Percentiles rank a stretch among this genome's conserved stretches.
Evolutionary conservation across 768 basidiomycete species (phyloP).

Genomic region (Boletus barrowsii): DNA sequence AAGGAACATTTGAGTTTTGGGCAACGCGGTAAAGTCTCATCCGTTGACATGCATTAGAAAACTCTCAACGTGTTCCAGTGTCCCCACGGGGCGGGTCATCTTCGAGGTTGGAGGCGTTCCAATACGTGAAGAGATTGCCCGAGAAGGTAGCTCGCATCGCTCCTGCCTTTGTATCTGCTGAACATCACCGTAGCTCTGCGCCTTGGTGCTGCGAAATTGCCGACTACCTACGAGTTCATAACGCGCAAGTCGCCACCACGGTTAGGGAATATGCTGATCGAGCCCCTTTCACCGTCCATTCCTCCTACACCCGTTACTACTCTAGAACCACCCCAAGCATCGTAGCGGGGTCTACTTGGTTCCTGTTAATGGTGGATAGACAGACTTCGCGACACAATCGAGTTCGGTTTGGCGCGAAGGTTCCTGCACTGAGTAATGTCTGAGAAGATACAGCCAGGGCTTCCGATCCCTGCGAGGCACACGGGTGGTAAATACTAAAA

Average conservation of each 20-base stretch:
- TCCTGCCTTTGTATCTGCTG: background rate
- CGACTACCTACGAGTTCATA: constrained; percentile 87
- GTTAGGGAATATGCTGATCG: constrained; percentile 62
- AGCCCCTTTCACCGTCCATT: constrained; percentile 28
- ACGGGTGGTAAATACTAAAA: no score
- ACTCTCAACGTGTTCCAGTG: constrained; percentile 44
- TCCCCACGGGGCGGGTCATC: constrained; percentile 84
- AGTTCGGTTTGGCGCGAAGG: background rate
- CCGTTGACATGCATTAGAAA: background rate
- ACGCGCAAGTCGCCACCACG: constrained; percentile 64
- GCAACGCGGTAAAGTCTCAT: constrained; percentile 67
- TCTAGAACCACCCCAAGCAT: constrained; percentile 8
- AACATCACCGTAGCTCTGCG: constrained; percentile 60
- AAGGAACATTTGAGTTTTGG: constrained; percentile 97
- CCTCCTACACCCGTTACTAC: constrained; percentile 12
- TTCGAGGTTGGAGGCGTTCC: constrained; percentile 91
- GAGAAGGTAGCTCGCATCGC: constrained; percentile 62
- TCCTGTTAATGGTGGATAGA: constrained; percentile 6
- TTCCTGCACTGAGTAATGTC: background rate
- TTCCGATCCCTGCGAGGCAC: no score
- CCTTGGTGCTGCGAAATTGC: constrained; percentile 84
- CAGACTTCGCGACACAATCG: background rate
- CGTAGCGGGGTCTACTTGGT: constrained; percentile 2
- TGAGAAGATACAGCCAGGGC: background rate
- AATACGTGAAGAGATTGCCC: constrained; percentile 88